Evolutionary conservation across 2,329 filamentous ascomycete species (phyloP).

Genomic region (Epichloe brachyelytri): DNA sequence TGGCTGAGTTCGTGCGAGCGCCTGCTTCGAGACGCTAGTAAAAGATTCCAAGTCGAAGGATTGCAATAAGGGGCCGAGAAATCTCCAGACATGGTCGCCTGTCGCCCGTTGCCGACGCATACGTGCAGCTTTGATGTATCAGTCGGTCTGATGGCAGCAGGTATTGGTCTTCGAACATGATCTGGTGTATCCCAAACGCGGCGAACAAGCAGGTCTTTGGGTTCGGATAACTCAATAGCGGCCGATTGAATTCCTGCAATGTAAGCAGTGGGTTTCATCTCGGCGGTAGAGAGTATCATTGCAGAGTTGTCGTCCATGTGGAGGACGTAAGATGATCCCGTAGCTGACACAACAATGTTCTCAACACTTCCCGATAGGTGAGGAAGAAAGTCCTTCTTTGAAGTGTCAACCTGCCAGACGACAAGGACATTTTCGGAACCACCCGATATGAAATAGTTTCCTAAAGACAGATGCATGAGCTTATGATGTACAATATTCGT

Average conservation of each 20-base stretch:
- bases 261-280: constrained; percentile 73
- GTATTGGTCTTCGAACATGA: constrained; percentile 36
- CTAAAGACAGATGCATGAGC: constrained; percentile 32
- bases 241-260: constrained; percentile 68
- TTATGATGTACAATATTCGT: background rate
- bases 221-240: constrained; percentile 34
- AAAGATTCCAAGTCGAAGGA: constrained; percentile 74
- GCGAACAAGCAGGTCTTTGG: constrained; percentile 39
- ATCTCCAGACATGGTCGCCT: constrained; percentile 38
- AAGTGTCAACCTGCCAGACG: constrained; percentile 86
- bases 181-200: constrained; percentile 34
- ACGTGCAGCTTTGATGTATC: constrained; percentile 53
- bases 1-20: constrained; percentile 74
- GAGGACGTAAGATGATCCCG: constrained; percentile 69
- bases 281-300: constrained; percentile 80
- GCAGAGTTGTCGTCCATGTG: constrained; percentile 85
- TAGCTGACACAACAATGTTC: constrained; percentile 68
- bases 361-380: constrained; percentile 79
- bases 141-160: constrained; percentile 49
- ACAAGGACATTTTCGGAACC: constrained; percentile 82
- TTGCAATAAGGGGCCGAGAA: constrained; percentile 52
- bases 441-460: constrained; percentile 88
- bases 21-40: constrained; percentile 72
- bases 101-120: constrained; percentile 50
- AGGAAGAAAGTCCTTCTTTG: constrained; percentile 71